These are phyloP conservation scores for Beauveria asiatica DNA, from an alignment of 2,329 filamentous ascomycete species.

Conservation along the genomic window DNA sequence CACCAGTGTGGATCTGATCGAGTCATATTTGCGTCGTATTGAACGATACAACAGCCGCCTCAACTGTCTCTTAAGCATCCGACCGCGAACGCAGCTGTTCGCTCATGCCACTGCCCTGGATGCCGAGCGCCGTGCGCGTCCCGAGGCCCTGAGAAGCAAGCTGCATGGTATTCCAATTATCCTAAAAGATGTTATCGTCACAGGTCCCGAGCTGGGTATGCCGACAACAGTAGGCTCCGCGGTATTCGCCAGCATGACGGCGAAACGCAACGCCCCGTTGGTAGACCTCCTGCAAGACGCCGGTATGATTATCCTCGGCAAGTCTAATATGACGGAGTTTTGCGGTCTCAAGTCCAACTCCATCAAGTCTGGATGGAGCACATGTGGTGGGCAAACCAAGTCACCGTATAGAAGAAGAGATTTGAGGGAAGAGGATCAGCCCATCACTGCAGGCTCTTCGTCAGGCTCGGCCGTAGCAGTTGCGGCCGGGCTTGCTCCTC, in stretches of 20 bases:
- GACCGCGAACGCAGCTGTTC: not conserved
- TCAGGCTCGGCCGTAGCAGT: slow-evolving; percentile 10
- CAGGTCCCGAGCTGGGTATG: slow-evolving; percentile 9
- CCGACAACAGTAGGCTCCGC: slow-evolving; percentile 5
- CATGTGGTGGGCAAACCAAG: slow-evolving; percentile 4
- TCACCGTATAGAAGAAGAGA: slow-evolving; percentile 6
- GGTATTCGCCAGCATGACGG: not conserved
- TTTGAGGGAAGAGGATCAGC: slow-evolving; percentile 8
- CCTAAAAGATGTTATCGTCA: slow-evolving; percentile 8
- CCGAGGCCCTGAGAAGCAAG: not conserved
- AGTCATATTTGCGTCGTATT: not conserved
- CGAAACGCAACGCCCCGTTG: slow-evolving; percentile 1
- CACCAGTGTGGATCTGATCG: slow-evolving; percentile 1
- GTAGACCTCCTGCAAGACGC: slow-evolving; percentile 7
- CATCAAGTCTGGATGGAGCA: not conserved
- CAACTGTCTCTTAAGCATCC: not conserved
- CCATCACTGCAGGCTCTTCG: slow-evolving; percentile 7
- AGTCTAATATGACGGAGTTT: slow-evolving; percentile 11
- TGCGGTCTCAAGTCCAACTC: slow-evolving; percentile 9
- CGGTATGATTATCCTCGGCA: slow-evolving; percentile 10
- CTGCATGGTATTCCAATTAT: slow-evolving; percentile 9
- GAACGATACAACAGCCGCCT: slow-evolving; percentile 1
- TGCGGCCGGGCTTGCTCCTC: slow-evolving; percentile 5
- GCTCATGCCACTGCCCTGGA: slow-evolving; percentile 4
- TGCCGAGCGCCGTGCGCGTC: slow-evolving; percentile 2